Evolutionary conservation across 139 green algal species (phyloP).

Genomic region (Choricystis sp.): DNA sequence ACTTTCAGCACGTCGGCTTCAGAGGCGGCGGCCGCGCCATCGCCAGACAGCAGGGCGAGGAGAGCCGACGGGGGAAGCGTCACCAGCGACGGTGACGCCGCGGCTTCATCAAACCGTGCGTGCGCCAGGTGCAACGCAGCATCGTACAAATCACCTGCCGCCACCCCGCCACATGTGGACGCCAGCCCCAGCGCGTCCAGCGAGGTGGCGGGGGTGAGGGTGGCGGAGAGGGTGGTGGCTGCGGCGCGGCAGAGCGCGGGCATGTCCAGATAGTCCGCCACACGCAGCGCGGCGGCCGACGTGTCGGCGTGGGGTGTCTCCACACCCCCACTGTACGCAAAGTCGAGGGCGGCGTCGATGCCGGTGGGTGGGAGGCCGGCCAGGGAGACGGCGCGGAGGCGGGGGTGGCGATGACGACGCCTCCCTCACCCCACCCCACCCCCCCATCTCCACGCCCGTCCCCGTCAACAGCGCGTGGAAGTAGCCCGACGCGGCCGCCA

Average conservation of each 20-base stretch:
- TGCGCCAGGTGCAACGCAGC: neutral
- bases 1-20: too few relatives aligned
- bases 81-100: too few relatives aligned
- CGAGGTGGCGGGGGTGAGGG: neutral
- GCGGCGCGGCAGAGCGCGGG: neutral
- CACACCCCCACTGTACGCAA: neutral
- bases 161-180: neutral
- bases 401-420: too few relatives aligned
- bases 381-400: neutral
- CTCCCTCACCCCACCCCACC: too few relatives aligned
- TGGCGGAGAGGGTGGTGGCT: neutral
- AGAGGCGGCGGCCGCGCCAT: too few relatives aligned
- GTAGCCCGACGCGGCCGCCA: neutral
- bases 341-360: neutral
- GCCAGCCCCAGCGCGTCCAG: neutral
- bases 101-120: neutral
- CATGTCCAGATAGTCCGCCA: neutral
- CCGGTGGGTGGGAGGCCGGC: neutral
- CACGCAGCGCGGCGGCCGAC: neutral
- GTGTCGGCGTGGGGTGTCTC: neutral
- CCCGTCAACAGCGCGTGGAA: neutral
- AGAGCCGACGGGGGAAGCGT: too few relatives aligned
- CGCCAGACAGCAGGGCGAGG: too few relatives aligned
- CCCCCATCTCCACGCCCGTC: too few relatives aligned
- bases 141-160: neutral